phyloP scores from a whole-genome alignment of 2,329 filamentous ascomycete species.

The Fusarium floridanum region DNA sequence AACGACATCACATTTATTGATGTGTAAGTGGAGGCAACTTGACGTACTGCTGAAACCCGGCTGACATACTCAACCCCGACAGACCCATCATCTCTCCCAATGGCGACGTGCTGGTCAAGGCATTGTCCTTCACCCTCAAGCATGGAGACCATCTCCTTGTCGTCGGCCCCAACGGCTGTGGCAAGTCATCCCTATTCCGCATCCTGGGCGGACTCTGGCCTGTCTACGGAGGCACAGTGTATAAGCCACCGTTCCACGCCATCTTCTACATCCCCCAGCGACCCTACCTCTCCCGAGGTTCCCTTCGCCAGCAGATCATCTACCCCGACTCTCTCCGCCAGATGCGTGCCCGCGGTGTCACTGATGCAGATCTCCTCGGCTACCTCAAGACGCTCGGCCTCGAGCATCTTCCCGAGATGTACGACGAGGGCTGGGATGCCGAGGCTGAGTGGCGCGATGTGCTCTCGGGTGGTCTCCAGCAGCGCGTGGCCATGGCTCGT shows the following conservation, averaged over 20 bases:
- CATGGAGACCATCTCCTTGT: constrained; percentile 93
- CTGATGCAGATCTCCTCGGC: constrained; percentile 81
- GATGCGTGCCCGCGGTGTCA: constrained; percentile 87
- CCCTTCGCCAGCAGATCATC: constrained; percentile 95
- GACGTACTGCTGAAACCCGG: not conserved
- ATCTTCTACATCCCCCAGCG: constrained; percentile 99
- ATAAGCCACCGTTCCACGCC: constrained; percentile 90
- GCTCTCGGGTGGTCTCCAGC: constrained; percentile 90
- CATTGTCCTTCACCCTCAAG: constrained; percentile 87
- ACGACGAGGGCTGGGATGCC: constrained; percentile 85
- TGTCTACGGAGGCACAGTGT: constrained; percentile 93
- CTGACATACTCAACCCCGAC: constrained; percentile 31
- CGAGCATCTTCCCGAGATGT: constrained; percentile 82
- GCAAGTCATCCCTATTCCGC: constrained; percentile 95
- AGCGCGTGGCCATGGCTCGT: constrained; percentile 95
- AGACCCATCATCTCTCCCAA: constrained; percentile 95
- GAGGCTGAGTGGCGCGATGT: constrained; percentile 99
- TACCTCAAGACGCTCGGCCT: constrained; percentile 87
- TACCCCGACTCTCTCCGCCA: constrained; percentile 91
- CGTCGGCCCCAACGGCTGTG: constrained; percentile 96
- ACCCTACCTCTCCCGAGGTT: constrained; percentile 91
- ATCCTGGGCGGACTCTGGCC: constrained; percentile 98
- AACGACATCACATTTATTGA: constrained; percentile 86
- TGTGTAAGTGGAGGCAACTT: constrained; percentile 66
- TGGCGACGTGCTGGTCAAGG: constrained; percentile 89